Percentiles rank a stretch among this genome's conserved stretches.
phyloP scores from a whole-genome alignment of 768 basidiomycete species.

The Mycena indigotica region DNA sequence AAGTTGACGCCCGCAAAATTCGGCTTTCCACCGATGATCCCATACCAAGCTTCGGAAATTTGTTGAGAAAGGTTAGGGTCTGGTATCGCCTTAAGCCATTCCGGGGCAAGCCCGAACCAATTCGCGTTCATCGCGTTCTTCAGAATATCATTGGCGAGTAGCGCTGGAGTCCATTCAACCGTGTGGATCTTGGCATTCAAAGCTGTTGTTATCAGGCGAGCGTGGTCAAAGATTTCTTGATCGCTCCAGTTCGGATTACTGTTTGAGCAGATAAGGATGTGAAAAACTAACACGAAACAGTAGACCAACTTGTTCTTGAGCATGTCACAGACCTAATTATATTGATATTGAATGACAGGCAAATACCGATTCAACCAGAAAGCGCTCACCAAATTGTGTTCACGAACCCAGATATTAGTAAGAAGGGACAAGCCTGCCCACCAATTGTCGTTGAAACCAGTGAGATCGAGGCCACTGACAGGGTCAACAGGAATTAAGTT shows the following conservation, averaged over 20 bases:
- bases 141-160: conserved; percentile 10
- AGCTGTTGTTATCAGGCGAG: conserved; percentile 18
- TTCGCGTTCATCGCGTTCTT: conserved; percentile 10
- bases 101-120: conserved; percentile 16
- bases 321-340: conserved; percentile 20
- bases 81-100: conserved; percentile 5
- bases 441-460: conserved; percentile 16
- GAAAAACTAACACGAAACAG: not conserved
- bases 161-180: conserved; percentile 20
- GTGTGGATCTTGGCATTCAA: conserved; percentile 23
- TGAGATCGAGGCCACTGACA: conserved; percentile 10
- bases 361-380: too few species aligned
- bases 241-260: conserved; percentile 19
- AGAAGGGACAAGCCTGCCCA: conserved; percentile 12
- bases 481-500: conserved; percentile 9
- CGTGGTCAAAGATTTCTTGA: conserved; percentile 16
- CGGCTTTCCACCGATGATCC: conserved; percentile 14
- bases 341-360: too few species aligned
- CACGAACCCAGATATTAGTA: not conserved
- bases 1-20: conserved; percentile 19
- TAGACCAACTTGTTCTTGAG: conserved; percentile 9
- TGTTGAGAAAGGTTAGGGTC: not conserved
- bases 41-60: conserved; percentile 9
- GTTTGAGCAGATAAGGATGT: not conserved
- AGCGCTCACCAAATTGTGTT: too few species aligned